Conservation (phyloP, 225 moss, liverwort and hornwort genomes). For the Polytrichum formosum region DNA sequence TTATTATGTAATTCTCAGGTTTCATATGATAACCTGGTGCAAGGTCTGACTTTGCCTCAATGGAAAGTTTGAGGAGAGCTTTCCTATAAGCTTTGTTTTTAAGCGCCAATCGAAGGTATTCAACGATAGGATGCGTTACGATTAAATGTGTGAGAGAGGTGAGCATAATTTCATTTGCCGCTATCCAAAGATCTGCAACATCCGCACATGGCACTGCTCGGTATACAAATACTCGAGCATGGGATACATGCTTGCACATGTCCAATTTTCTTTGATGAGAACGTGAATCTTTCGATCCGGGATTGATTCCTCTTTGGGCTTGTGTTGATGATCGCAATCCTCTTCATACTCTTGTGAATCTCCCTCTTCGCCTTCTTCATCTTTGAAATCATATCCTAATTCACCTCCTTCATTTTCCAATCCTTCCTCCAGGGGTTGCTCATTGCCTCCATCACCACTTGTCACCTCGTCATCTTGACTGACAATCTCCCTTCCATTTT, state of each 20-base stretch:
- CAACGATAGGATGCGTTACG: slow-evolving; percentile 36
- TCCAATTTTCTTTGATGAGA: slow-evolving; percentile 38
- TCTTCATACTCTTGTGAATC: neutral
- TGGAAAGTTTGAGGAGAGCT: slow-evolving; percentile 32
- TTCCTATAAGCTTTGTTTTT: slow-evolving; percentile 49
- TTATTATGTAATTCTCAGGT: no score
- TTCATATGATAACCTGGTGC: slow-evolving; percentile 7
- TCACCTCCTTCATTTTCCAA: neutral
- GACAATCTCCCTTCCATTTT: no score
- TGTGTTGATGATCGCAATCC: neutral
- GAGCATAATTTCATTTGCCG: slow-evolving; percentile 57
- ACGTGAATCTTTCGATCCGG: slow-evolving; percentile 1
- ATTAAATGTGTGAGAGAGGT: slow-evolving; percentile 60
- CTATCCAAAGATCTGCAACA: slow-evolving; percentile 41
- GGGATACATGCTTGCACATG: slow-evolving; percentile 28
- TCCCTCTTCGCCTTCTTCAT: neutral
- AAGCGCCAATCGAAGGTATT: slow-evolving; percentile 53
- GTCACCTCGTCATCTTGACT: no score
- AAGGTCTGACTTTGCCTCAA: slow-evolving; percentile 13
- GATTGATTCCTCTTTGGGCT: neutral
- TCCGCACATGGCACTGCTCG: slow-evolving; percentile 49
- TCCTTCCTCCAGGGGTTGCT: no score
- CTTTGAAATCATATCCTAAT: neutral
- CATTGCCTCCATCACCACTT: no score
- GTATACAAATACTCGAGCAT: slow-evolving; percentile 35